phyloP scores from a whole-genome alignment of 164 flowering plant genomes.

The Annona cherimola region DNA sequence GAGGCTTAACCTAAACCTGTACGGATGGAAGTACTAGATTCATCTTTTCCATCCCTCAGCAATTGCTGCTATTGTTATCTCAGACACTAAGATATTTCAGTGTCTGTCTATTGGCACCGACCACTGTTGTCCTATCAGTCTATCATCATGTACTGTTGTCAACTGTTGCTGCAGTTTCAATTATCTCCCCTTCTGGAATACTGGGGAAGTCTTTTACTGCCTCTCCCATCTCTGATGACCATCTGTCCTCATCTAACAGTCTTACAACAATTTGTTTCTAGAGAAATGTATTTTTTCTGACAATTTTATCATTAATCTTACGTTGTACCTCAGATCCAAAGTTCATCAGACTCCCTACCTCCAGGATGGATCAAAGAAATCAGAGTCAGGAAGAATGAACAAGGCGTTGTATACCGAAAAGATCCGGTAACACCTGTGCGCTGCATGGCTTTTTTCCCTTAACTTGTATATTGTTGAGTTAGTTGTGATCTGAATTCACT shows the following conservation, averaged over 20 bases:
- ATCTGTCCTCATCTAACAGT: neutral
- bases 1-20: too few species aligned
- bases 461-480: neutral
- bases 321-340: conserved; percentile 29
- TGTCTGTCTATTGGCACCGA: too few species aligned
- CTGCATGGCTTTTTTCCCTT: neutral
- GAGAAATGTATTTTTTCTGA: conserved; percentile 3
- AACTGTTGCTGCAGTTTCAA: too few species aligned
- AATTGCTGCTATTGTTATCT: too few species aligned
- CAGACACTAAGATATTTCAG: too few species aligned
- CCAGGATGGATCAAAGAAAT: conserved; percentile 56
- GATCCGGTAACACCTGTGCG: conserved; percentile 35
- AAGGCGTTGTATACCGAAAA: conserved; percentile 22
- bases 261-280: neutral
- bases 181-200: too few species aligned
- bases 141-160: too few species aligned
- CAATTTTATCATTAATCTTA: conserved; percentile 21
- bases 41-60: too few species aligned
- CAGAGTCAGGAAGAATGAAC: conserved; percentile 21
- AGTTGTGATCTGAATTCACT: too few species aligned
- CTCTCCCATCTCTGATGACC: neutral
- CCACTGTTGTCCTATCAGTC: too few species aligned
- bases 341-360: conserved; percentile 38
- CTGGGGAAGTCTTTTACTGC: too few species aligned
- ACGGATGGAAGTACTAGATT: too few species aligned